A percentile compares a stretch with the other conserved stretches of the same genome.
Conservation (phyloP, 192 early-diverging fungal species). For the Coemansia sp. region DNA sequence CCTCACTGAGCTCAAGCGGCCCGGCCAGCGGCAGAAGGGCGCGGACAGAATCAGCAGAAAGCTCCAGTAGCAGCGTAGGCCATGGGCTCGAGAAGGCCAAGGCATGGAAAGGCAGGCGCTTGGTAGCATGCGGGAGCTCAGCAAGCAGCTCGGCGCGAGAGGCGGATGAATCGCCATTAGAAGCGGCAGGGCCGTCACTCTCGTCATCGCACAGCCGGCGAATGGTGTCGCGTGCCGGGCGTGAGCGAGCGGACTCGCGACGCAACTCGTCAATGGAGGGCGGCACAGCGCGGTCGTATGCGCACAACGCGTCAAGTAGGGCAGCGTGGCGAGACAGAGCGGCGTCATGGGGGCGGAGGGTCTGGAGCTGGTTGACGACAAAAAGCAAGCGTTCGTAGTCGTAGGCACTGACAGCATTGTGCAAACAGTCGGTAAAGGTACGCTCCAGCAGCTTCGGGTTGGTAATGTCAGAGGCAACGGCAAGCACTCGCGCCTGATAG, state of each 20-base stretch:
- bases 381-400: constrained; percentile 68
- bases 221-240: constrained; percentile 11
- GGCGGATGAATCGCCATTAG: background rate
- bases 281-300: constrained; percentile 50
- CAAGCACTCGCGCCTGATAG: constrained; percentile 56
- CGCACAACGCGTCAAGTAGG: constrained; percentile 57
- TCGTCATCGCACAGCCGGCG: constrained; percentile 1
- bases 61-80: constrained; percentile 55
- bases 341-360: constrained; percentile 51
- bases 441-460: constrained; percentile 60
- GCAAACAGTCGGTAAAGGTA: constrained; percentile 49
- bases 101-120: constrained; percentile 65
- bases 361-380: constrained; percentile 56
- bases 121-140: constrained; percentile 31
- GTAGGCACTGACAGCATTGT: constrained; percentile 57
- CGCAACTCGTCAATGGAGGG: constrained; percentile 57
- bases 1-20: constrained; percentile 56
- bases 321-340: constrained; percentile 34
- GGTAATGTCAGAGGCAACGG: constrained; percentile 47
- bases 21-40: constrained; percentile 57
- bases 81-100: constrained; percentile 53
- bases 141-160: constrained; percentile 13
- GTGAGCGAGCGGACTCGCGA: constrained; percentile 28
- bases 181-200: background rate
- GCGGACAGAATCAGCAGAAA: constrained; percentile 55